phyloP scores from a whole-genome alignment of 106 monocot species.

The Dendrobium catenatum region DNA sequence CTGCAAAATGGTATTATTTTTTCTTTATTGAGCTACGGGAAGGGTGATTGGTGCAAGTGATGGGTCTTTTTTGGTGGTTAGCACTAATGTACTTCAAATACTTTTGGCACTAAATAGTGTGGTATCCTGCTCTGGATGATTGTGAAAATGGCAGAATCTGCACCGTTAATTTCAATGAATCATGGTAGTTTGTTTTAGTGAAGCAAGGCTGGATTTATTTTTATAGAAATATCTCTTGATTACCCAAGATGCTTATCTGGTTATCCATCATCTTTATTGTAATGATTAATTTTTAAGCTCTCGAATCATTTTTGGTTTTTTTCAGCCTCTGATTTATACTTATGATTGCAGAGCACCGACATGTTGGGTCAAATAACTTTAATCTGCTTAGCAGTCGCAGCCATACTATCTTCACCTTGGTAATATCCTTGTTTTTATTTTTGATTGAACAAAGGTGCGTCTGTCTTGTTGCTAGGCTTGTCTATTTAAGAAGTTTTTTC shows the following conservation, averaged over 20 bases:
- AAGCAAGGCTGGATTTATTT: neutral
- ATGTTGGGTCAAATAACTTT: conserved; percentile 96
- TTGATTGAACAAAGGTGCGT: neutral
- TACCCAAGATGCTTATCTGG: neutral
- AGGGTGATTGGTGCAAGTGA: neutral
- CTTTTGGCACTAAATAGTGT: neutral
- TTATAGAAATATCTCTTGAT: neutral
- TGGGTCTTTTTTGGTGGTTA: neutral
- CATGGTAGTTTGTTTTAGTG: neutral
- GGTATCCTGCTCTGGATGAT: neutral
- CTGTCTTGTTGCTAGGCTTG: neutral
- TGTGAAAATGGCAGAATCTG: neutral
- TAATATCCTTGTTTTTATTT: conserved; percentile 33
- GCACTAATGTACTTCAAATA: neutral
- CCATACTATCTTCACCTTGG: conserved; percentile 94
- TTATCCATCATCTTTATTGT: neutral
- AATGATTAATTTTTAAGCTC: neutral
- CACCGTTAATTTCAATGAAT: neutral
- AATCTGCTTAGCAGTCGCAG: conserved; percentile 93
- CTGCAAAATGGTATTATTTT: neutral
- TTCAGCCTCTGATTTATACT: neutral
- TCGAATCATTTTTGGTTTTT: neutral
- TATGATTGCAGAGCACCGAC: conserved; percentile 79
- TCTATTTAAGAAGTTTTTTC: neutral
- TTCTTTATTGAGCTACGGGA: neutral